Conservation (phyloP, 1,139 yeast genomes). For the Suhomyces coccinellae region DNA sequence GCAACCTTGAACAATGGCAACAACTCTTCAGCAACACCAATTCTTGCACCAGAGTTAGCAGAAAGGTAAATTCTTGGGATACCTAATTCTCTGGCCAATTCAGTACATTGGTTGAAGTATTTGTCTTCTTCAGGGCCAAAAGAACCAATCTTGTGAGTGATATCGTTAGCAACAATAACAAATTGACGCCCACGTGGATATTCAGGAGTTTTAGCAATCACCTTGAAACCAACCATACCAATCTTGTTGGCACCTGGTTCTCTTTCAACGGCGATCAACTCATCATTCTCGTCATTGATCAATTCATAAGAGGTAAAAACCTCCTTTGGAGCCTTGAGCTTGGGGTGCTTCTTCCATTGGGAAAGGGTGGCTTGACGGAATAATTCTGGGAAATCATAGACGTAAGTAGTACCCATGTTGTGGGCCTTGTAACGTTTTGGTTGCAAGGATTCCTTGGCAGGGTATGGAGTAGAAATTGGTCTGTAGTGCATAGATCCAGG, state of each 20-base stretch:
- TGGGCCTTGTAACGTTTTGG: conserved; percentile 99
- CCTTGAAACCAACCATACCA: conserved; percentile 98
- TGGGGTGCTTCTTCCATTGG: conserved; percentile 74
- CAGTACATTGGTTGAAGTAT: conserved; percentile 90
- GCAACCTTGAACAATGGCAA: conserved; percentile 87
- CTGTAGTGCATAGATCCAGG: conserved; percentile 98
- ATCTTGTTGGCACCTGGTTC: conserved; percentile 94
- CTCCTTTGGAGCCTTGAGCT: conserved; percentile 70
- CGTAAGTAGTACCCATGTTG: conserved; percentile 96
- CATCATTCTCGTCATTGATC: conserved; percentile 76
- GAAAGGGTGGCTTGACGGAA: conserved; percentile 90
- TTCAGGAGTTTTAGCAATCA: conserved; percentile 91
- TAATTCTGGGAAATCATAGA: conserved; percentile 97
- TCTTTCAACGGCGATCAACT: conserved; percentile 83
- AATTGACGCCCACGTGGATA: conserved; percentile 95
- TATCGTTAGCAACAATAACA: conserved; percentile 91
- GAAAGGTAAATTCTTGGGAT: conserved; percentile 93
- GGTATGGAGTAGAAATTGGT: conserved; percentile 92
- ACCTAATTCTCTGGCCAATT: conserved; percentile 84
- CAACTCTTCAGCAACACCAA: conserved; percentile 95
- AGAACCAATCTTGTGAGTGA: conserved; percentile 96
- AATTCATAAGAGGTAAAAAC: conserved; percentile 78
- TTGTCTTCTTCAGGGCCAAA: conserved; percentile 97
- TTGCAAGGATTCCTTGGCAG: conserved; percentile 96
- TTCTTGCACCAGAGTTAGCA: conserved; percentile 98